Evolutionary conservation across 225 moss, liverwort and hornwort genomes (phyloP), one percentile per base, ranked within the genome.

Genomic region (Physcomitrium patens): DNA sequence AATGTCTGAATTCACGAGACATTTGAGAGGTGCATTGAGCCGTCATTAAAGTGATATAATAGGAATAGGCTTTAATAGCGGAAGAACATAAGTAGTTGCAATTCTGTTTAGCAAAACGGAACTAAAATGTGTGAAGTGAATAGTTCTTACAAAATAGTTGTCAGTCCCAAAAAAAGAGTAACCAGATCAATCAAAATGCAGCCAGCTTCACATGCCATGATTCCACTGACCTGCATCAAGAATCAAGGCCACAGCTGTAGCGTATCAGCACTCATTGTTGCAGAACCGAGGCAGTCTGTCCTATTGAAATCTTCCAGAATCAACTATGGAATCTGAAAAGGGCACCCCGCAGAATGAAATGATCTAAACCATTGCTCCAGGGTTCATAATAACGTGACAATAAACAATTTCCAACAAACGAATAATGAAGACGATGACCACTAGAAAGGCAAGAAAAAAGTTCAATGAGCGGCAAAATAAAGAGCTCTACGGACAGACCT

Each of bases 181-280:
- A 86, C 91, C 37, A 91, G 73, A 65, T 60, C 86, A 60, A 86
- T 80, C 59, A 91, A 88, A 72, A 91, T 91, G 78, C 88, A 91
- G 61, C 91, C 91, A 27, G 91, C 88, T 57, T 91, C 88, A 67
- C 86, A 88, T 9, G 88, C 82, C 76, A 91, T 66, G 45, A 91
- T 83, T 41, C 91, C 88, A 76, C 86, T 84, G 17, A 83, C 83
- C 89, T 89, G 81, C 77, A 65, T 68, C 41, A 64, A 18, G 28
- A 26, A 15, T n/a, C 19, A 19, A 3, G 54, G 16, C 9, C 48
- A 49, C 48, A 49, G 48, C 15, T 49, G 48, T 49, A 49, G 15
- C 11, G 13, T 49, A 11, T 15, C 31, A 37, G 31, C 31, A 37
- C 31, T 37, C 31, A 37, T 37, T 0, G 31, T 37, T 37, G 31